Evolutionary conservation across 176 grass and related monocot genomes (phyloP).

Genomic region (Rhynchospora pubera): DNA sequence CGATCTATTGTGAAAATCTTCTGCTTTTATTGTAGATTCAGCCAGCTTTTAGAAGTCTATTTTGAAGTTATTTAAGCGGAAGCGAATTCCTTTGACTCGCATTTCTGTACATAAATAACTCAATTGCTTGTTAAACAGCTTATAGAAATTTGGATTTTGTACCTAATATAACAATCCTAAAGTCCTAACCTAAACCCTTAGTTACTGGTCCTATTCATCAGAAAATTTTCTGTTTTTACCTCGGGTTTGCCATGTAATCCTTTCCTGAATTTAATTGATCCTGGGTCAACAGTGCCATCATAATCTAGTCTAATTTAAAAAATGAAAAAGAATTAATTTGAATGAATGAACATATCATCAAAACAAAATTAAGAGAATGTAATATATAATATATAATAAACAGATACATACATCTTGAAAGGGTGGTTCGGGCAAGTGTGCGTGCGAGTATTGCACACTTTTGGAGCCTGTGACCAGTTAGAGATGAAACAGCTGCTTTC

Average conservation of each 20-base stretch:
- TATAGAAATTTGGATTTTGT: not conserved
- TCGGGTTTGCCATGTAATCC: conserved; percentile 92
- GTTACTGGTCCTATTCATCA: not conserved
- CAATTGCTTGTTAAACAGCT: not conserved
- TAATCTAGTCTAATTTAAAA: conserved; percentile 86
- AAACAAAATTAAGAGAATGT: not conserved
- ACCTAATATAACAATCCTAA: not conserved
- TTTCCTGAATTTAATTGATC: conserved; percentile 79
- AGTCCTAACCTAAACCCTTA: not conserved
- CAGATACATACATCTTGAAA: conserved; percentile 62
- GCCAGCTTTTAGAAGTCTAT: not conserved
- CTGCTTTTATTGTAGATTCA: not conserved
- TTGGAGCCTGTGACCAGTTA: conserved; percentile 41
- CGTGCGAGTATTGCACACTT: conserved; percentile 65
- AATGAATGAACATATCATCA: not conserved
- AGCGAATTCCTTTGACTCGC: not conserved
- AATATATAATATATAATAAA: not conserved
- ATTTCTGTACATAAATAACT: not conserved
- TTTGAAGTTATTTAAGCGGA: not conserved
- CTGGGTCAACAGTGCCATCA: conserved; percentile 54
- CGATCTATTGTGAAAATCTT: not conserved
- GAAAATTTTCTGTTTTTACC: conserved; percentile 32
- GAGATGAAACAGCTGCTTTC: conserved; percentile 44
- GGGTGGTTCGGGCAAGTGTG: conserved; percentile 66
- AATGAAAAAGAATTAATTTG: not conserved